Evolutionary conservation across 1,284 basidiomycete genomes (phyloP).

Genomic region (Cryptococcus maquisensis): DNA sequence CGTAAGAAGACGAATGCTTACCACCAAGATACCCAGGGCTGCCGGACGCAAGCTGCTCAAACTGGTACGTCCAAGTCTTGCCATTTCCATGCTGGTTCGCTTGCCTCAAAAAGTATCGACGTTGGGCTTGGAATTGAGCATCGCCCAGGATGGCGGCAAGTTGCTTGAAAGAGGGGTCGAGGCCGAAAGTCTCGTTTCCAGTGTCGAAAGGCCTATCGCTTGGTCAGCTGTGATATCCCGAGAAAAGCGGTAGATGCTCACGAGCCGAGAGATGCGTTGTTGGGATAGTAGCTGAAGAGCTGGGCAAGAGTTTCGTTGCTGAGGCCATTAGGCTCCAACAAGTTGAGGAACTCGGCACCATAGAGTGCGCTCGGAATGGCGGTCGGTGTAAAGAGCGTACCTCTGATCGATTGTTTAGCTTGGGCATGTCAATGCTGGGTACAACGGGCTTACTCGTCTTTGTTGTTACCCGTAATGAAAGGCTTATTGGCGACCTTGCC

Average conservation of each 20-base stretch:
- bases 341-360: slow-evolving; percentile 16
- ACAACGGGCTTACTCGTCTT: slow-evolving; percentile 37
- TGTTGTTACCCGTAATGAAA: slow-evolving; percentile 45
- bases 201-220: slow-evolving; percentile 33
- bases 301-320: slow-evolving; percentile 11
- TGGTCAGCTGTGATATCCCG: not conserved
- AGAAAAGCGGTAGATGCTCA: slow-evolving; percentile 4
- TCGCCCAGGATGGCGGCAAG: slow-evolving; percentile 32
- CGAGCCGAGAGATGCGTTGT: slow-evolving; percentile 30
- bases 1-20: slow-evolving; percentile 9
- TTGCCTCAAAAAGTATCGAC: slow-evolving; percentile 30
- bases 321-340: slow-evolving; percentile 20
- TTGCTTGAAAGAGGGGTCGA: slow-evolving; percentile 24
- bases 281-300: slow-evolving; percentile 29
- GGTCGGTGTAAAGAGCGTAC: slow-evolving; percentile 34
- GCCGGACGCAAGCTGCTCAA: slow-evolving; percentile 21
- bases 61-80: slow-evolving; percentile 37
- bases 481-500: slow-evolving; percentile 41
- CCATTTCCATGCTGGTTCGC: slow-evolving; percentile 22
- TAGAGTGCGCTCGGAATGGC: slow-evolving; percentile 15
- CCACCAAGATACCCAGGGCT: slow-evolving; percentile 15
- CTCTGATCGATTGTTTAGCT: slow-evolving; percentile 13
- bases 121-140: slow-evolving; percentile 28
- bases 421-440: not conserved
- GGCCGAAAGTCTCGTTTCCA: slow-evolving; percentile 40